Base-by-base conservation (phyloP, 495 filamentous ascomycete species). In the Hypoxylon rickii region DNA sequence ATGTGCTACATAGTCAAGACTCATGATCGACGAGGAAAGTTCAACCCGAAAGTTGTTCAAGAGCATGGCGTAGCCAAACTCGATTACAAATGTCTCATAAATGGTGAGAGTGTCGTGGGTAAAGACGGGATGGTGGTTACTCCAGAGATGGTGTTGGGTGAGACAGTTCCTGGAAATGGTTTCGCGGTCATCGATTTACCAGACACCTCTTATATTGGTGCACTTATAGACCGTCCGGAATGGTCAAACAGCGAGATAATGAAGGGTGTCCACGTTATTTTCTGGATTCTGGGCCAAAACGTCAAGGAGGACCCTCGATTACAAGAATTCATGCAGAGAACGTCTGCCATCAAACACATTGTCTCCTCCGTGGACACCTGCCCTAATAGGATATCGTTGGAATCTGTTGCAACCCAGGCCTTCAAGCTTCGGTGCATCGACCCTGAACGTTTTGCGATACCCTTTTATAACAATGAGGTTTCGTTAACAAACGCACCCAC, bases 1-100 rank as follows among this genome's bases (percentile, higher is more conserved):
- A 71, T 96, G 43, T 96, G 85, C 38, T 99, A 97, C 67, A 84
- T 99, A 61, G 76, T 96, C 46, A 87, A 86, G 40, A 83, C 76
- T 22, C 84, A 92, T 51, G 76, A 82, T 36, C 76, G 86, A 29
- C 82, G 93, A 19, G 94, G 94, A 11, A 92, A 86, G 63, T 97
- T 99, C 65, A 74, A 86, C 18, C 66, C 79, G 3, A 51, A 76
- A n/a, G 81, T 74, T 53, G 95, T 92, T 0, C 69, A 58, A 42
- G 70, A 68, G 32, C 67, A 89, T 10, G 84, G 84, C 2, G 79
- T 97, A 0, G 60, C 58, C 13, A 73, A 66, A 24, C 78, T 74
- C 0, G 68, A 82, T n/a, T 94, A 73, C 55, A 68, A 65, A 7
- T 41, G 60, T 26, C 74, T 91, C 10, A 70, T 77, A 0, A 44